Conservation (phyloP, 768 basidiomycete genomes). For the Lactarius pseudohatsudake region DNA sequence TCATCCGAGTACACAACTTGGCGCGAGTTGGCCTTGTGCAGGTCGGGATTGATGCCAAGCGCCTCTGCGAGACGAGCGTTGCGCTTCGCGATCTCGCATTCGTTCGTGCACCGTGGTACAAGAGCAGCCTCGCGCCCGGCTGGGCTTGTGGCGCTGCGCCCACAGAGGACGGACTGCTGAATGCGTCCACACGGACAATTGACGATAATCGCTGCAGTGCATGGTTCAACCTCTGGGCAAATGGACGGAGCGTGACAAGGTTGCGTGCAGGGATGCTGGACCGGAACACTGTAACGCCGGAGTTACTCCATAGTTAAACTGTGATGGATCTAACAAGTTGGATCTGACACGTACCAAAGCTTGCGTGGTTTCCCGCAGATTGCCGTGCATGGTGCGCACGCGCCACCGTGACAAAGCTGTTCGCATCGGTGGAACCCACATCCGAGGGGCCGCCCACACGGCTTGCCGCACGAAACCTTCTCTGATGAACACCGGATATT, state of each 20-base stretch:
- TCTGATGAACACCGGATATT: slow-evolving; percentile 87
- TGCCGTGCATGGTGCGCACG: slow-evolving; percentile 74
- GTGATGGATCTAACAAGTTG: slow-evolving; percentile 19
- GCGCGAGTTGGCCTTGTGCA: slow-evolving; percentile 37
- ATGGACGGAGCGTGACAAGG: slow-evolving; percentile 87
- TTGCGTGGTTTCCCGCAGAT: slow-evolving; percentile 86
- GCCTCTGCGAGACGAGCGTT: slow-evolving; percentile 90
- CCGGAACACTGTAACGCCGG: slow-evolving; percentile 51
- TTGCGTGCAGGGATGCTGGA: slow-evolving; percentile 70
- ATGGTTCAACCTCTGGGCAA: slow-evolving; percentile 81
- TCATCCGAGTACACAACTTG: slow-evolving; percentile 61
- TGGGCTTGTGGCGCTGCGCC: slow-evolving; percentile 50
- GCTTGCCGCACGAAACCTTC: slow-evolving; percentile 80
- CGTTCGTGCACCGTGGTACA: slow-evolving; percentile 71
- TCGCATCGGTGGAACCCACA: slow-evolving; percentile 94
- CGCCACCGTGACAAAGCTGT: slow-evolving; percentile 75
- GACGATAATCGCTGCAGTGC: slow-evolving; percentile 62
- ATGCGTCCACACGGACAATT: slow-evolving; percentile 84
- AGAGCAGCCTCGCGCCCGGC: slow-evolving; percentile 43
- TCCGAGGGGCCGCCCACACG: slow-evolving; percentile 73
- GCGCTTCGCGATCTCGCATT: slow-evolving; percentile 82
- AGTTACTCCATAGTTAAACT: not conserved
- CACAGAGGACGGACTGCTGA: slow-evolving; percentile 71
- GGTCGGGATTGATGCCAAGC: slow-evolving; percentile 71
- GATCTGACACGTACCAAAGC: slow-evolving; percentile 58